phyloP scores from a whole-genome alignment of 768 basidiomycete genomes.

The Daedaleopsis sinensis region DNA sequence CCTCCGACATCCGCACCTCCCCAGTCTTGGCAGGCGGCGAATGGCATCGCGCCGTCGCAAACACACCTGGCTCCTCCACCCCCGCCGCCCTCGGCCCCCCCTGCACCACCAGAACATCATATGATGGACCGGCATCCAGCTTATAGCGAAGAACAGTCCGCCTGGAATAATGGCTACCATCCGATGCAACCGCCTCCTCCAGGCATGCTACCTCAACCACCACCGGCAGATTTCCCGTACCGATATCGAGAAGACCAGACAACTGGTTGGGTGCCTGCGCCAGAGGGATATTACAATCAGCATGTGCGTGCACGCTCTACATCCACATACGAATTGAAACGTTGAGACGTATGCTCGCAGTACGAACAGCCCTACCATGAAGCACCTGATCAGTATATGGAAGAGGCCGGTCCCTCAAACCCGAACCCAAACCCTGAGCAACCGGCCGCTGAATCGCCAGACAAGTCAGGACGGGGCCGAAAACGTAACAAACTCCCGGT shows the following conservation, averaged over 20 bases:
- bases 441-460: constrained; percentile 18
- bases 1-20: constrained; percentile 51
- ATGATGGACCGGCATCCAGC: constrained; percentile 48
- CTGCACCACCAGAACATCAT: constrained; percentile 31
- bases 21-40: constrained; percentile 67
- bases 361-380: constrained; percentile 64
- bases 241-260: constrained; percentile 64
- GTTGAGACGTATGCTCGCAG: constrained; percentile 29
- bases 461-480: constrained; percentile 62
- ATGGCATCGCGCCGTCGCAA: constrained; percentile 66
- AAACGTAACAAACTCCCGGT: constrained; percentile 70
- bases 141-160: constrained; percentile 46
- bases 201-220: constrained; percentile 47
- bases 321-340: no score
- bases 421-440: constrained; percentile 47
- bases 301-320: constrained; percentile 13
- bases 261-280: constrained; percentile 39
- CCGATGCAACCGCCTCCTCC: constrained; percentile 38
- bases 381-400: constrained; percentile 51
- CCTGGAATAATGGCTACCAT: constrained; percentile 61
- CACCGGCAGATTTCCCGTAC: constrained; percentile 54
- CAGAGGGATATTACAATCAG: constrained; percentile 21
- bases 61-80: constrained; percentile 46
- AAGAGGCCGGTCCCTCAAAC: constrained; percentile 51
- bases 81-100: constrained; percentile 4